Conservation (phyloP, 2,329 filamentous ascomycete species). For the Rachicladosporium sp. region DNA sequence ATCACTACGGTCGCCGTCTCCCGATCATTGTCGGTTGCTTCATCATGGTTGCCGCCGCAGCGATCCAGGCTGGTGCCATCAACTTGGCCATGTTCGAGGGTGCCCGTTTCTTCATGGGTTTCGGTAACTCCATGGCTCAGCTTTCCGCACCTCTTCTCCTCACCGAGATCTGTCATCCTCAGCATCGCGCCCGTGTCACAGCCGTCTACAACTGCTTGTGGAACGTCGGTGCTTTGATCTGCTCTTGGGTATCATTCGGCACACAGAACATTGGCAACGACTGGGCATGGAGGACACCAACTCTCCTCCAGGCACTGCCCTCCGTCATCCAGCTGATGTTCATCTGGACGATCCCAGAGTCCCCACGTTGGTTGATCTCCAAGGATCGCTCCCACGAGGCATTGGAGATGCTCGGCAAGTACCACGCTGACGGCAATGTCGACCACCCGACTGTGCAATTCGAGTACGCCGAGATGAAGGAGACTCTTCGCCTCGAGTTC, state of each 20-base stretch:
- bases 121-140: conserved; percentile 5
- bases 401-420: conserved; percentile 41
- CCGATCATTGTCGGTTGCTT: conserved; percentile 5
- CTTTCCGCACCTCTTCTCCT: conserved; percentile 6
- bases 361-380: conserved; percentile 45
- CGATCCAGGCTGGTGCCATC: conserved; percentile 2
- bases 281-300: conserved; percentile 33
- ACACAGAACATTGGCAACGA: conserved; percentile 11
- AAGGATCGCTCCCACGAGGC: conserved; percentile 35
- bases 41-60: conserved; percentile 6
- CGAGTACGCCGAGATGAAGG: conserved; percentile 54
- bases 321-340: conserved; percentile 14
- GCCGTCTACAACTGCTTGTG: conserved; percentile 7
- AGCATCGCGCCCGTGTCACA: conserved; percentile 6
- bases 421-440: conserved; percentile 49
- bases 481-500: conserved; percentile 46
- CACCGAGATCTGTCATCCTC: conserved; percentile 6
- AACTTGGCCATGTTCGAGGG: conserved; percentile 6
- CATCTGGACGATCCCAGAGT: conserved; percentile 44
- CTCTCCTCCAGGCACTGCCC: conserved; percentile 13
- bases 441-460: conserved; percentile 51
- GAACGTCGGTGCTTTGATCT: conserved; percentile 6
- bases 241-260: conserved; percentile 6
- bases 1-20: conserved; percentile 13
- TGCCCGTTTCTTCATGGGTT: conserved; percentile 7